Percentiles rank a stretch among this genome's conserved stretches.
These are phyloP conservation scores for Fusarium burgessii DNA, from an alignment of 2,329 filamentous ascomycete genomes.

Conservation along the genomic window DNA sequence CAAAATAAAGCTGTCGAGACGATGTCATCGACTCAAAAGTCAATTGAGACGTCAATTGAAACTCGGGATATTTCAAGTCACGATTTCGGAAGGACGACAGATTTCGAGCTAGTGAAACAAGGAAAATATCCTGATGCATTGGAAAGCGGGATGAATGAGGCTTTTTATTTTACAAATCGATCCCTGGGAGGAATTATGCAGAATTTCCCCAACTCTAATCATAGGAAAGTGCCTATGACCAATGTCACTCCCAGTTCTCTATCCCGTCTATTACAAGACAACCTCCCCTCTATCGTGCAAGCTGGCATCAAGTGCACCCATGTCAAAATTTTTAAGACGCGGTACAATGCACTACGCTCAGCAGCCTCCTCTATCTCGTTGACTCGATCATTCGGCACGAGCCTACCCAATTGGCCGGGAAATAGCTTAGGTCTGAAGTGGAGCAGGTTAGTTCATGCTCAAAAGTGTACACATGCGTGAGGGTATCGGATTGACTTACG, in stretches of 20 bases:
- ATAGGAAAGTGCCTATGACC: slow-evolving; percentile 50
- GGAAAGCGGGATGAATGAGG: slow-evolving; percentile 55
- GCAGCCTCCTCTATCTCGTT: slow-evolving; percentile 48
- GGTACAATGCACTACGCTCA: slow-evolving; percentile 44
- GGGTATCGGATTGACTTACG: slow-evolving; percentile 63
- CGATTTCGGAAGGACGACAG: slow-evolving; percentile 7
- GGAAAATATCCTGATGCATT: slow-evolving; percentile 49
- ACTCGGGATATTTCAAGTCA: slow-evolving; percentile 2
- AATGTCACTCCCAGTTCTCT: slow-evolving; percentile 54
- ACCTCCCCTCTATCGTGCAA: slow-evolving; percentile 52
- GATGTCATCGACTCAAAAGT: slow-evolving; percentile 35
- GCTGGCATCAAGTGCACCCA: slow-evolving; percentile 45
- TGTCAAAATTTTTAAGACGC: slow-evolving; percentile 47
- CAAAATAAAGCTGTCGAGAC: slow-evolving; percentile 7
- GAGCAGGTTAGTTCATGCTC: slow-evolving; percentile 19
- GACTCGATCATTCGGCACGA: slow-evolving; percentile 54
- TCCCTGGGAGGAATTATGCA: slow-evolving; percentile 51
- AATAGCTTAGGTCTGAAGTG: slow-evolving; percentile 54
- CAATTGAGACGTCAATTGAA: slow-evolving; percentile 38
- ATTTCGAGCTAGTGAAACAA: slow-evolving; percentile 35
- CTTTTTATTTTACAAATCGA: slow-evolving; percentile 59
- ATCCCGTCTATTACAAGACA: slow-evolving; percentile 58
- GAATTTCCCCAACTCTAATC: slow-evolving; percentile 52
- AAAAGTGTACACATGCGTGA: not conserved
- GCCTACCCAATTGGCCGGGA: slow-evolving; percentile 50